Conservation (phyloP, 306 rosid genomes). For the Trifolium fragiferum region DNA sequence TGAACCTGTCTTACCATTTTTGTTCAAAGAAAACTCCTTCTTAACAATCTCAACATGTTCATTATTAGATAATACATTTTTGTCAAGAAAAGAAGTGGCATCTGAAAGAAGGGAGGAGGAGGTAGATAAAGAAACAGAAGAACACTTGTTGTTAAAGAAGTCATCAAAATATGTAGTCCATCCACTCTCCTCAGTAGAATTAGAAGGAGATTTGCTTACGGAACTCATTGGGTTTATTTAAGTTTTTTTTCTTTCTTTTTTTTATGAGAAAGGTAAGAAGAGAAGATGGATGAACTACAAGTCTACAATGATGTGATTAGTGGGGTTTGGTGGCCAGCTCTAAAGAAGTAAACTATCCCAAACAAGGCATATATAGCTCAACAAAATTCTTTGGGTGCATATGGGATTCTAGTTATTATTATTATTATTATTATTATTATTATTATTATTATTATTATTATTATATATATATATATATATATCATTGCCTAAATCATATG, state of each 20-base stretch:
- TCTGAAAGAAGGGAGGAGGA: constrained; percentile 54
- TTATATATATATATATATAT: too few species aligned
- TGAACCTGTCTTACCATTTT: constrained; percentile 24
- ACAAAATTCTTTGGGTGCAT: constrained; percentile 29
- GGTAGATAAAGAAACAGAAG: constrained; percentile 42
- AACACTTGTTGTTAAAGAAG: constrained; percentile 46
- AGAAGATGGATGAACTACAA: constrained; percentile 27
- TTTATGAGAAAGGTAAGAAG: background rate
- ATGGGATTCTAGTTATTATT: background rate
- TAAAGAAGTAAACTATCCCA: constrained; percentile 39
- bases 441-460: too few species aligned
- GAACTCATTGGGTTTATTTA: constrained; percentile 45
- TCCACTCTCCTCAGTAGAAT: constrained; percentile 68
- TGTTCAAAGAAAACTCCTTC: background rate
- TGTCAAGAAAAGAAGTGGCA: constrained; percentile 57
- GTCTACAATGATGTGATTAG: constrained; percentile 10
- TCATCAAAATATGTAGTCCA: constrained; percentile 86
- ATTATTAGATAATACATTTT: constrained; percentile 4
- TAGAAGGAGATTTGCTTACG: constrained; percentile 34
- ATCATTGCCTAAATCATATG: too few species aligned
- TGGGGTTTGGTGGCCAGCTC: constrained; percentile 49
- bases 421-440: too few species aligned
- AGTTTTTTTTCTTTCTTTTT: background rate
- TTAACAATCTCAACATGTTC: background rate
- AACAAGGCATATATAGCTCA: constrained; percentile 27